Evolutionary conservation across 1,284 basidiomycete genomes (phyloP).

Genomic region (Volvariella volvacea): DNA sequence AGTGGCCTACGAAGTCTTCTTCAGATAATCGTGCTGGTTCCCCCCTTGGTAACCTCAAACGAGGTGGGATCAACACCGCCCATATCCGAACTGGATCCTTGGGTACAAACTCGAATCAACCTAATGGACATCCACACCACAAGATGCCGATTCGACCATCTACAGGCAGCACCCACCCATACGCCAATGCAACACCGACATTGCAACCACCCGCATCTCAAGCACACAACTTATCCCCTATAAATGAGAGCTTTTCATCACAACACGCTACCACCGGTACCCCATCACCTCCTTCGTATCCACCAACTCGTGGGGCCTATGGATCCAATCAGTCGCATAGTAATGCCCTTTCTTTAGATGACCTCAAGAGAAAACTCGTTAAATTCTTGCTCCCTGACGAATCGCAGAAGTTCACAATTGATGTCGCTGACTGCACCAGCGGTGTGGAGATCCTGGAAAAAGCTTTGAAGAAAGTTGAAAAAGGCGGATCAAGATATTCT

Average conservation of each 20-base stretch:
- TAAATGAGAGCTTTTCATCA: constrained; percentile 53
- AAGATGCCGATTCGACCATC: constrained; percentile 33
- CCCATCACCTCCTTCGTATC: constrained; percentile 42
- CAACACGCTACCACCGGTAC: constrained; percentile 30
- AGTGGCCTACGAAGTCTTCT: constrained; percentile 16
- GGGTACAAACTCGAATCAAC: constrained; percentile 29
- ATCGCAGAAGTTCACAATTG: constrained; percentile 67
- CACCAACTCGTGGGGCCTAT: constrained; percentile 15
- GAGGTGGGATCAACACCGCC: constrained; percentile 17
- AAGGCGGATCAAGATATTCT: constrained; percentile 48
- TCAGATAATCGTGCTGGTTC: constrained; percentile 57
- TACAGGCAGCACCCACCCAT: constrained; percentile 39
- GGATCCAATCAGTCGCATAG: constrained; percentile 18
- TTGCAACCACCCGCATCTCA: constrained; percentile 25
- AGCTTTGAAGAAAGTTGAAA: constrained; percentile 84
- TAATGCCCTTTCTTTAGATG: constrained; percentile 58
- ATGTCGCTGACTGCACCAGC: constrained; percentile 71
- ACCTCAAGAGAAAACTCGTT: constrained; percentile 74
- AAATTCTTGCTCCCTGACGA: constrained; percentile 84
- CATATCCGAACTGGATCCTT: constrained; percentile 48
- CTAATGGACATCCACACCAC: constrained; percentile 16
- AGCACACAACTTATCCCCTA: constrained; percentile 54
- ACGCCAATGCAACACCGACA: constrained; percentile 39
- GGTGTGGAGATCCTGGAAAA: constrained; percentile 83
- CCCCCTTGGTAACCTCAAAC: constrained; percentile 26